phyloP scores from a whole-genome alignment of 2,329 filamentous ascomycete genomes.

The Talaromyces rugulosus region DNA sequence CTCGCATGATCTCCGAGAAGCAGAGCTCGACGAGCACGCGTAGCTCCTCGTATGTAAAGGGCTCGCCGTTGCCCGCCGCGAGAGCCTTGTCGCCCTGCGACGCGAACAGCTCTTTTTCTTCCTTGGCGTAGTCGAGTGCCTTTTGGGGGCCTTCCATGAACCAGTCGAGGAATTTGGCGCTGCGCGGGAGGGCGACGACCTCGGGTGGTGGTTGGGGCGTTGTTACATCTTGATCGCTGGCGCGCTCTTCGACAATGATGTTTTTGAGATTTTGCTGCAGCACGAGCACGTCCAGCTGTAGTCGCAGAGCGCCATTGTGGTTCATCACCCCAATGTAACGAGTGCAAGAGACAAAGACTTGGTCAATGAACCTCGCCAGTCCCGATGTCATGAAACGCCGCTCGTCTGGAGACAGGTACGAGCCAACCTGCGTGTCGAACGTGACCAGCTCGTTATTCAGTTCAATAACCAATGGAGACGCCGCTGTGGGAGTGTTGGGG shows the following conservation, averaged over 20 bases:
- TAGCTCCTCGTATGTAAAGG: conserved; percentile 44
- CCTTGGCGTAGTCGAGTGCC: conserved; percentile 40
- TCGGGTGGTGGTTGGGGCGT: conserved; percentile 23
- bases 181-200: conserved; percentile 38
- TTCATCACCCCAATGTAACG: conserved; percentile 78
- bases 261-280: conserved; percentile 96
- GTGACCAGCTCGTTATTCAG: conserved; percentile 80
- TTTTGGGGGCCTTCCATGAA: conserved; percentile 45
- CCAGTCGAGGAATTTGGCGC: conserved; percentile 45
- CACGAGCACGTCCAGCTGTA: conserved; percentile 91
- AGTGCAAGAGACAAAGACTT: conserved; percentile 69
- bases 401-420: conserved; percentile 68
- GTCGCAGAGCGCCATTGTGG: conserved; percentile 71
- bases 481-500: conserved; percentile 37
- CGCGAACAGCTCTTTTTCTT: conserved; percentile 39
- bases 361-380: conserved; percentile 72
- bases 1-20: conserved; percentile 42
- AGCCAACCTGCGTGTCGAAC: conserved; percentile 77
- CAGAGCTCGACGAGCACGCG: conserved; percentile 43
- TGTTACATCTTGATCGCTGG: conserved; percentile 5
- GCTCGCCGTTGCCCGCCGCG: conserved; percentile 36
- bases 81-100: conserved; percentile 30
- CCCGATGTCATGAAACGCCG: conserved; percentile 71
- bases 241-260: conserved; percentile 51
- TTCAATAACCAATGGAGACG: conserved; percentile 65